phyloP scores from a whole-genome alignment of 805 yeast genomes.

The Nakazawaea holstii region DNA sequence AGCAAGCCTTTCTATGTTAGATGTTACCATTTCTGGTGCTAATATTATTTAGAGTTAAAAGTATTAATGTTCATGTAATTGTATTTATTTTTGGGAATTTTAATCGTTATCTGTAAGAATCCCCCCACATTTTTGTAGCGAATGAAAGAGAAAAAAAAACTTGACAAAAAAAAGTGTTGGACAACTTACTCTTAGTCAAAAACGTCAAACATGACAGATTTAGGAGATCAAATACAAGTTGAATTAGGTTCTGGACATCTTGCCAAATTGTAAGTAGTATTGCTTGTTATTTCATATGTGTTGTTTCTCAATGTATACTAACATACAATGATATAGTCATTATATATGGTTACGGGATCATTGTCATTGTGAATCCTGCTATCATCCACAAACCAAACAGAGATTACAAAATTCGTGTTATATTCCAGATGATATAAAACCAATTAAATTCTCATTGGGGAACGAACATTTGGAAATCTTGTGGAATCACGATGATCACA shows the following conservation, averaged over 20 bases:
- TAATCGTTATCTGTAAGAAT: neutral
- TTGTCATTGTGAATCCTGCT: conserved; percentile 54
- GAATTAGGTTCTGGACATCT: neutral
- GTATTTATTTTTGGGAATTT: no score
- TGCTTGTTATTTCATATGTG: neutral
- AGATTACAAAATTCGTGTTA: conserved; percentile 49
- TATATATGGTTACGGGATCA: conserved; percentile 62
- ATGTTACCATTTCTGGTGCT: conserved; percentile 38
- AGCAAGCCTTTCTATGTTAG: conserved; percentile 26
- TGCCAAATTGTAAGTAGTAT: conserved; percentile 6
- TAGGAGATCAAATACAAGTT: neutral
- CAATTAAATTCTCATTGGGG: conserved; percentile 9
- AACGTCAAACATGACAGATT: neutral
- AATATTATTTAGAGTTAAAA: neutral
- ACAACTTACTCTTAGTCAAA: no score
- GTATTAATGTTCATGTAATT: neutral
- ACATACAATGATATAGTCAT: conserved; percentile 26
- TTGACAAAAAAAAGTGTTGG: neutral
- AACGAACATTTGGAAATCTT: conserved; percentile 12
- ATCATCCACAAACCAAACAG: conserved; percentile 52
- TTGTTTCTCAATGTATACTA: neutral
- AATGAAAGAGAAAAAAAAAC: neutral
- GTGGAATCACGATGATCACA: conserved; percentile 39
- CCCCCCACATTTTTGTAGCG: neutral
- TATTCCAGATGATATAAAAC: conserved; percentile 16